These are phyloP conservation scores for Kandelia obovata DNA, from an alignment of 345 rosid genomes.

Conservation along the genomic window DNA sequence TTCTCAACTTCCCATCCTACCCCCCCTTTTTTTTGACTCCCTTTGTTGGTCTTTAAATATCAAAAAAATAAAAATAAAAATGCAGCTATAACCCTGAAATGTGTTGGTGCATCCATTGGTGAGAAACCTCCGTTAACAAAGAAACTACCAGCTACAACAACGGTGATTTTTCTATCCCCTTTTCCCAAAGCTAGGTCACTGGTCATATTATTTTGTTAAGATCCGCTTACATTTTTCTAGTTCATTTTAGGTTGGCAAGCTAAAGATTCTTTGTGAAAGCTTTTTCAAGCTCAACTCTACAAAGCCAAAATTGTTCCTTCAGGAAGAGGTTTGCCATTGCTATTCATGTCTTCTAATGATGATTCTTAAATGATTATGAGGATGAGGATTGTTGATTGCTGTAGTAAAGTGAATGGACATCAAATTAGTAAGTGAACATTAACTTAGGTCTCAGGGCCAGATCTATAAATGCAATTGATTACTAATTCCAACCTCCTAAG, in stretches of 20 bases:
- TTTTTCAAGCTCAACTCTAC: constrained; percentile 63
- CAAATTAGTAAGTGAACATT: no score
- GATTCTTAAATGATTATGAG: not conserved
- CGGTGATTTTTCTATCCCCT: constrained; percentile 42
- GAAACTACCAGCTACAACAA: constrained; percentile 80
- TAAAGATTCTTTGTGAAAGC: constrained; percentile 73
- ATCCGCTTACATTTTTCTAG: not conserved
- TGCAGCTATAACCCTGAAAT: constrained; percentile 81
- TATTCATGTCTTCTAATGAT: not conserved
- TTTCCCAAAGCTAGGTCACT: not conserved
- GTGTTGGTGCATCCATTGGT: constrained; percentile 79
- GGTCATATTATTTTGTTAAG: not conserved
- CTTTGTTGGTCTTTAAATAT: not conserved
- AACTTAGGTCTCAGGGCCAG: not conserved
- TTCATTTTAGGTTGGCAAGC: constrained; percentile 65
- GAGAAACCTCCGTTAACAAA: constrained; percentile 69
- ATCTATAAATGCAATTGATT: not conserved
- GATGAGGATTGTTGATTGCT: not conserved
- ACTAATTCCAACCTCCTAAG: no score
- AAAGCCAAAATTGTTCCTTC: constrained; percentile 55
- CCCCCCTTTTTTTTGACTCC: not conserved
- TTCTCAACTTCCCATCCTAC: not conserved
- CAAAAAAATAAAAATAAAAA: constrained; percentile 1
- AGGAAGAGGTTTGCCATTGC: constrained; percentile 56
- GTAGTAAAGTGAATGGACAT: not conserved